Evolutionary conservation across 2,329 filamentous ascomycete genomes (phyloP).

Genomic region (Chrysoporthe puriensis): DNA sequence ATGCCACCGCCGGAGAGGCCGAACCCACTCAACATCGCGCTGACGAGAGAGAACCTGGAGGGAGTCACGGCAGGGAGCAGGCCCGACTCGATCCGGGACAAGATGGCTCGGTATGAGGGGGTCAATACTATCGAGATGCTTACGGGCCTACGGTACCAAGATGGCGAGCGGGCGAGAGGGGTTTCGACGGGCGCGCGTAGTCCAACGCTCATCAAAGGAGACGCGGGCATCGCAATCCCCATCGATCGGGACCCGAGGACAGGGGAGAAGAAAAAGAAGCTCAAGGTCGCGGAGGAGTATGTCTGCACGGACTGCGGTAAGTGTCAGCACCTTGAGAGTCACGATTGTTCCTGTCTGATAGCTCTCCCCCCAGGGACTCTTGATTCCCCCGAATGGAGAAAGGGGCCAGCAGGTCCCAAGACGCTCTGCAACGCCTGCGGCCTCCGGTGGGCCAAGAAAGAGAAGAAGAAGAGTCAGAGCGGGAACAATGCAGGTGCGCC

Average conservation of each 20-base stretch:
- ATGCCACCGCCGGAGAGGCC: conserved; percentile 72
- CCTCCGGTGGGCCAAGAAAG: conserved; percentile 75
- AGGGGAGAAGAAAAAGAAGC: conserved; percentile 84
- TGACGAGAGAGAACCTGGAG: conserved; percentile 81
- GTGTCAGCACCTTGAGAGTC: conserved; percentile 33
- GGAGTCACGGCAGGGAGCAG: conserved; percentile 67
- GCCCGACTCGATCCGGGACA: conserved; percentile 79
- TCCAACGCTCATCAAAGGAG: conserved; percentile 80
- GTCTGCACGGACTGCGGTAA: conserved; percentile 91
- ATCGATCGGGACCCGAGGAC: conserved; percentile 74
- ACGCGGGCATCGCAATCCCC: conserved; percentile 83
- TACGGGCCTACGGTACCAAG: conserved; percentile 83
- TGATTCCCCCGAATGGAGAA: conserved; percentile 94
- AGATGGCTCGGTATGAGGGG: conserved; percentile 81
- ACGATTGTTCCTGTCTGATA: background rate
- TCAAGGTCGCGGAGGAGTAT: conserved; percentile 84
- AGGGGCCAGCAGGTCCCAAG: conserved; percentile 89
- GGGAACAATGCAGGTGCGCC: conserved; percentile 26
- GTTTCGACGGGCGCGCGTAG: conserved; percentile 86
- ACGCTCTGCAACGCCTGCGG: conserved; percentile 96
- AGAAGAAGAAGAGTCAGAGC: conserved; percentile 65
- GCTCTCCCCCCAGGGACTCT: conserved; percentile 62
- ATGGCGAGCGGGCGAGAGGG: conserved; percentile 85
- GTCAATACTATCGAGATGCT: conserved; percentile 91
- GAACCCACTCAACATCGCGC: conserved; percentile 63